phyloP scores from a whole-genome alignment of 495 filamentous ascomycete genomes.

The Penicillium argentinense region DNA sequence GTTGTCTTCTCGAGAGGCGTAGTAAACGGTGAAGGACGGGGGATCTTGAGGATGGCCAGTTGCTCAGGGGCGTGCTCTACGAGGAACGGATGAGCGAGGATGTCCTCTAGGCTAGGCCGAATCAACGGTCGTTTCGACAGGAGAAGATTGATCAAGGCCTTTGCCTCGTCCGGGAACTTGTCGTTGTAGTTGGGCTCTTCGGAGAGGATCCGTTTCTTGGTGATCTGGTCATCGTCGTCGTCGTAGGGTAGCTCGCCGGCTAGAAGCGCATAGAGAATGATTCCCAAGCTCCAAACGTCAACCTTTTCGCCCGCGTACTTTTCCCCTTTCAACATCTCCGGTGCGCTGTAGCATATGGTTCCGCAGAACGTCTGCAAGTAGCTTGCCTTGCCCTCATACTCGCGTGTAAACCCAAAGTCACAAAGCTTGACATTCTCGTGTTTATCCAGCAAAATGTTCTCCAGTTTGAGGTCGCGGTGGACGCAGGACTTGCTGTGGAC shows the following conservation, averaged over 20 bases:
- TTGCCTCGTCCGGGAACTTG: slow-evolving; percentile 72
- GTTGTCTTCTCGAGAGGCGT: slow-evolving; percentile 89
- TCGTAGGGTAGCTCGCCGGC: slow-evolving; percentile 94
- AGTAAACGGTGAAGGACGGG: slow-evolving; percentile 81
- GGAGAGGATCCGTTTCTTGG: slow-evolving; percentile 78
- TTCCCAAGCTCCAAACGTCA: slow-evolving; percentile 96
- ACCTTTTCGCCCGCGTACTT: slow-evolving; percentile 98
- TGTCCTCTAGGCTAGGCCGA: slow-evolving; percentile 81
- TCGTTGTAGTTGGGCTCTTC: slow-evolving; percentile 85
- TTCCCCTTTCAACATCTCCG: slow-evolving; percentile 97
- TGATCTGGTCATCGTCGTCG: slow-evolving; percentile 85
- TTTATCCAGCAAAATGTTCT: slow-evolving; percentile 97
- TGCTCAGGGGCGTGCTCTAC: slow-evolving; percentile 85
- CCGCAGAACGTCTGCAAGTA: slow-evolving; percentile 98
- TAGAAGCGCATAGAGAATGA: slow-evolving; percentile 91
- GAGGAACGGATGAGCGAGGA: slow-evolving; percentile 85
- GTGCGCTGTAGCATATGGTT: slow-evolving; percentile 95
- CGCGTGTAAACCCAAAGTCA: slow-evolving; percentile 96
- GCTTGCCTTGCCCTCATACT: slow-evolving; percentile 94
- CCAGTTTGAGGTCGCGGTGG: slow-evolving; percentile 93
- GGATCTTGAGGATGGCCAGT: slow-evolving; percentile 82
- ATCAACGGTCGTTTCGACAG: slow-evolving; percentile 87
- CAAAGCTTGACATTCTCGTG: slow-evolving; percentile 98
- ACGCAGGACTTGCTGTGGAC: slow-evolving; percentile 96
- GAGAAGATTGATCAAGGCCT: slow-evolving; percentile 69